Conservation (phyloP, 345 rosid genomes). For the Pistacia integerrima region DNA sequence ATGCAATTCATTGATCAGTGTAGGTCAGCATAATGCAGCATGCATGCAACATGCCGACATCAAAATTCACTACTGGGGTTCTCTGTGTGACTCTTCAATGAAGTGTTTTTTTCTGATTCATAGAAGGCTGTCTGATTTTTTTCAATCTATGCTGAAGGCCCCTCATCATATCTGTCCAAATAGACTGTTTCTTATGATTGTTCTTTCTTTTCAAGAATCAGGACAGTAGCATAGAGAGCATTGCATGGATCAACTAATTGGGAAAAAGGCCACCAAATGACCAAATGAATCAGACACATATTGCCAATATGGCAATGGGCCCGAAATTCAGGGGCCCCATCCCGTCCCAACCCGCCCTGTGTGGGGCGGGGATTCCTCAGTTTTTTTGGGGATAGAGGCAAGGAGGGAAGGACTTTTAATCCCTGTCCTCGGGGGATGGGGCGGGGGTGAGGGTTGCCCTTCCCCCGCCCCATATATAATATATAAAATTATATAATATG, state of each 20-base stretch:
- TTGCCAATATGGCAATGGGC: no score
- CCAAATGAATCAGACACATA: slow-evolving; percentile 7
- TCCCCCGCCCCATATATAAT: no score
- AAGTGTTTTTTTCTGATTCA: neutral
- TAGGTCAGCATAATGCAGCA: neutral
- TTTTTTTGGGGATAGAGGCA: no score
- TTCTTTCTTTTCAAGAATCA: slow-evolving; percentile 7
- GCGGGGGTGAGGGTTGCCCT: no score
- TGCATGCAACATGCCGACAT: neutral
- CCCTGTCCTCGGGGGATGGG: no score
- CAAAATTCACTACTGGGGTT: neutral
- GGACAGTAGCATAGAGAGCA: slow-evolving; percentile 9
- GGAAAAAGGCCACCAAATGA: neutral
- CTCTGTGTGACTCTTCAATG: neutral
- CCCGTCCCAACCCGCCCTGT: no score
- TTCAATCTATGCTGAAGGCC: neutral
- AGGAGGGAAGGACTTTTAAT: no score
- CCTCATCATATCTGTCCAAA: no score
- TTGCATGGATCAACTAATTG: neutral
- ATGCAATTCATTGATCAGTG: neutral
- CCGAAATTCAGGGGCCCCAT: no score
- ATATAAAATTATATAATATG: no score
- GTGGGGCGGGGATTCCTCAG: no score
- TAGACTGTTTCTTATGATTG: slow-evolving; percentile 8
- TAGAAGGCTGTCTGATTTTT: neutral